Base-by-base conservation (phyloP, 768 basidiomycete genomes). In the Xanthoconium purpureum region DNA sequence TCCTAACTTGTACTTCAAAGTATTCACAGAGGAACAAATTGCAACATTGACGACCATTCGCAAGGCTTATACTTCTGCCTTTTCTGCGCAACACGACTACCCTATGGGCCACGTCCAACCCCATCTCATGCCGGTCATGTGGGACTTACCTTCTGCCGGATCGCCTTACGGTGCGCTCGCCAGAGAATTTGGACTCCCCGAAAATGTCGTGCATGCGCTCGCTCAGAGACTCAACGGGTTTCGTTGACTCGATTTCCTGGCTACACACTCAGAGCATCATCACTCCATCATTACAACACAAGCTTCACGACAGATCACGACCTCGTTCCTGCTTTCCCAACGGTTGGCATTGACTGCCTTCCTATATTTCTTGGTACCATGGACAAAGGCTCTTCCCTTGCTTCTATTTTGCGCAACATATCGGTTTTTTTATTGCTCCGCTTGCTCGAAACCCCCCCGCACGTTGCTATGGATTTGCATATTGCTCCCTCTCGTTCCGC, bases 141-240 rank as follows among this genome's bases (percentile, higher is more conserved):
- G 58, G 61, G 61, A 65, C 36, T 37, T 39, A n/a, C 28, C 55
- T 12, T 17, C 52, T 29, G 33, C 54, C 30, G 56, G 54, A 45
- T 61, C 62, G 40, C 77, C 65, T 52, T 83, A 67, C 28, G 77
- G 77, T 45, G 78, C 80, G 24, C 77, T 90, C n/a, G 88, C 88
- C 24, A 78, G 77, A 61, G 88, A 89, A 68, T 89, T 89, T 57
- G 88, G 88, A n/a, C 77, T 89, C 20, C 84, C 88, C 52, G 75
- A 87, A 33, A 78, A 84, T 42, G 66, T 89, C 29, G 81, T 89
- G 44, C 80, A 88, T 64, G 84, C 85, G 4, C 78, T 89, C 44
- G 84, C 81, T 39, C 83, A 86, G 58, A 78, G 87, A 48, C 74
- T 89, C 11, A 48, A 60, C 35, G 60, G 55, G 20, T 59, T 72